Evolutionary conservation across 805 yeast genomes (phyloP).

Genomic region (Lachancea lanzarotensis): DNA sequence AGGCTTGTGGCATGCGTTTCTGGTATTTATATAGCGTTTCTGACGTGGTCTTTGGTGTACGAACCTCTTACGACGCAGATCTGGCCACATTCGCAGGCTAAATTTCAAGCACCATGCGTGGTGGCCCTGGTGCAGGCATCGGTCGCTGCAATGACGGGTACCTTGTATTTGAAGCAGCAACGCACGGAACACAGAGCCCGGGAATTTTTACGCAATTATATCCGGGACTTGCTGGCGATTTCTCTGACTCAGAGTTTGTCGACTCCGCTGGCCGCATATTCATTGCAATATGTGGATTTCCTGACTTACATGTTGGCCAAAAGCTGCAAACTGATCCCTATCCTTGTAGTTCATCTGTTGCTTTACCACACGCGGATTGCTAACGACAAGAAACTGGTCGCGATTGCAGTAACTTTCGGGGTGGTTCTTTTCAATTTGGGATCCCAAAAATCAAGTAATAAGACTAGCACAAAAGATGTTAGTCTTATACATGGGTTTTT

Average conservation of each 20-base stretch:
- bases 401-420: conserved; percentile 71
- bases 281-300: conserved; percentile 79
- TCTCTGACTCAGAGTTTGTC: conserved; percentile 74
- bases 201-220: conserved; percentile 33
- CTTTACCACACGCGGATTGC: conserved; percentile 71
- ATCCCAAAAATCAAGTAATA: conserved; percentile 11
- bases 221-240: conserved; percentile 41
- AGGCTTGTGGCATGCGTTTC: conserved; percentile 28
- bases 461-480: conserved; percentile 33
- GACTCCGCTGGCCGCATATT: conserved; percentile 73
- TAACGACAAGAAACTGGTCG: conserved; percentile 68
- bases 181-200: conserved; percentile 26
- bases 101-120: conserved; percentile 72
- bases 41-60: conserved; percentile 89
- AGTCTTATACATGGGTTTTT: conserved; percentile 47
- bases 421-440: conserved; percentile 69
- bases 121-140: conserved; percentile 68
- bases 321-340: conserved; percentile 90
- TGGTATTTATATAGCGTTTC: conserved; percentile 82
- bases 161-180: conserved; percentile 43
- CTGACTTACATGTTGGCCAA: conserved; percentile 81
- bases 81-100: conserved; percentile 50
- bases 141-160: conserved; percentile 67
- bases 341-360: conserved; percentile 73
- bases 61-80: conserved; percentile 77